Evolutionary conservation across 2,329 filamentous ascomycete species (phyloP).

Genomic region (Calonectria pseudoturangicola): DNA sequence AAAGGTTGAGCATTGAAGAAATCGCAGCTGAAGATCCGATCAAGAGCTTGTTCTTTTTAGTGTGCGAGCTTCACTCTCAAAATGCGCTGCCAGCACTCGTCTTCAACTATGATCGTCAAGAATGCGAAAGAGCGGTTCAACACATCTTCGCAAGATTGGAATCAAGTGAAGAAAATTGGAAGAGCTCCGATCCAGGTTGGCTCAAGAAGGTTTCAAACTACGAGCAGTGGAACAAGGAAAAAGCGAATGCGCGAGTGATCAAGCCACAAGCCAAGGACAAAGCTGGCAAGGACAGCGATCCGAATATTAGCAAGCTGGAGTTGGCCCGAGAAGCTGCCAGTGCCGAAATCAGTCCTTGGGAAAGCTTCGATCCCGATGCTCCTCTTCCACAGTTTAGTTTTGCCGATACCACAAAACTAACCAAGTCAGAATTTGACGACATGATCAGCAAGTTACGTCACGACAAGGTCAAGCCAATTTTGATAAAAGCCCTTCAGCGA

Average conservation of each 20-base stretch:
- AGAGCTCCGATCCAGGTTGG: conserved; percentile 76
- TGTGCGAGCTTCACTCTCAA: conserved; percentile 76
- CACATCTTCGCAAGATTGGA: conserved; percentile 71
- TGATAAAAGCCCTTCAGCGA: conserved; percentile 77
- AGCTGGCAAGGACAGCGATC: conserved; percentile 57
- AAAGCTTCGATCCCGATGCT: conserved; percentile 79
- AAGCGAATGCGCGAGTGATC: conserved; percentile 53
- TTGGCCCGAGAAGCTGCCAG: conserved; percentile 73
- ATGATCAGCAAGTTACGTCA: conserved; percentile 65
- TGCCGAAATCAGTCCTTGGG: conserved; percentile 73
- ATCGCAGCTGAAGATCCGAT: conserved; percentile 12
- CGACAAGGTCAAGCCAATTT: conserved; percentile 67
- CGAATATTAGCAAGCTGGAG: conserved; percentile 71
- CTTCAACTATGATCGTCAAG: conserved; percentile 83
- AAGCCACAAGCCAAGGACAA: conserved; percentile 62
- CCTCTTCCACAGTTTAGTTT: conserved; percentile 80
- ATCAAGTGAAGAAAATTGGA: conserved; percentile 65
- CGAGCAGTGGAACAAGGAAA: conserved; percentile 73
- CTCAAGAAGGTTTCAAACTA: conserved; percentile 74
- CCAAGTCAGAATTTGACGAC: conserved; percentile 74
- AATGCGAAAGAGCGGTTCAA: conserved; percentile 77
- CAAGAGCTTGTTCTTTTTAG: conserved; percentile 67
- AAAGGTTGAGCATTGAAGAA: background rate
- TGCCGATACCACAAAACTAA: conserved; percentile 76
- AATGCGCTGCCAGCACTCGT: conserved; percentile 83